A percentile compares a stretch with the other conserved stretches of the same genome.
phyloP scores from a whole-genome alignment of 768 basidiomycete species.

The Tremella yokohamensis region DNA sequence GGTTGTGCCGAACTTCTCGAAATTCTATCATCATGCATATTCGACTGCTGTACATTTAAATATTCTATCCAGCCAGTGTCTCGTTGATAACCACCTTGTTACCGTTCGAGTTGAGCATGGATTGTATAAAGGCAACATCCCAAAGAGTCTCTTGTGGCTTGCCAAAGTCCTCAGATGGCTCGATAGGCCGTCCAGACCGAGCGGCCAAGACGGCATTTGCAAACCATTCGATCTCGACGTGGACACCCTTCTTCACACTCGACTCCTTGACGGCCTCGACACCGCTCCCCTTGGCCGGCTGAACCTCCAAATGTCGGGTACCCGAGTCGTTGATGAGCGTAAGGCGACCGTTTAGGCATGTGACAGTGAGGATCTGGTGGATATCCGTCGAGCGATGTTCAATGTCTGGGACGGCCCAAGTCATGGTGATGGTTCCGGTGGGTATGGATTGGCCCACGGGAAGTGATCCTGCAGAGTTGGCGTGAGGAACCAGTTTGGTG shows the following conservation, averaged over 20 bases:
- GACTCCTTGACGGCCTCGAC: conserved; percentile 54
- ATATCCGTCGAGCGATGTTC: no score
- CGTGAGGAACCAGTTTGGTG: conserved; percentile 5
- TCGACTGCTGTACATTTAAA: no score
- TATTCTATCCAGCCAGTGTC: no score
- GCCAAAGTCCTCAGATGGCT: no score
- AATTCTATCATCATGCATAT: no score
- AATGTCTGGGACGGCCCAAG: conserved; percentile 36
- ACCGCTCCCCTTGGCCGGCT: conserved; percentile 30
- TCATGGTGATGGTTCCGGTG: conserved; percentile 34
- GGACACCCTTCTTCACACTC: conserved; percentile 55
- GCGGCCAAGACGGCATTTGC: conserved; percentile 57
- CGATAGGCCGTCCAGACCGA: no score
- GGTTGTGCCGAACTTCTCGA: no score
- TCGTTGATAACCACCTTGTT: no score
- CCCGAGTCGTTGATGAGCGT: conserved; percentile 10
- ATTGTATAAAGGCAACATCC: no score
- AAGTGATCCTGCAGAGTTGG: conserved; percentile 12
- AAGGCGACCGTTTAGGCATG: conserved; percentile 34
- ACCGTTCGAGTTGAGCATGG: no score
- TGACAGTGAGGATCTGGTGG: conserved; percentile 16
- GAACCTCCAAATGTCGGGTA: conserved; percentile 23
- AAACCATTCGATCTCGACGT: conserved; percentile 47
- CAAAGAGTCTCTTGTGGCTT: no score
- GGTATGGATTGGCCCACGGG: conserved; percentile 35